phyloP scores from a whole-genome alignment of 257 asterid species.

The Ehretia macrophylla region DNA sequence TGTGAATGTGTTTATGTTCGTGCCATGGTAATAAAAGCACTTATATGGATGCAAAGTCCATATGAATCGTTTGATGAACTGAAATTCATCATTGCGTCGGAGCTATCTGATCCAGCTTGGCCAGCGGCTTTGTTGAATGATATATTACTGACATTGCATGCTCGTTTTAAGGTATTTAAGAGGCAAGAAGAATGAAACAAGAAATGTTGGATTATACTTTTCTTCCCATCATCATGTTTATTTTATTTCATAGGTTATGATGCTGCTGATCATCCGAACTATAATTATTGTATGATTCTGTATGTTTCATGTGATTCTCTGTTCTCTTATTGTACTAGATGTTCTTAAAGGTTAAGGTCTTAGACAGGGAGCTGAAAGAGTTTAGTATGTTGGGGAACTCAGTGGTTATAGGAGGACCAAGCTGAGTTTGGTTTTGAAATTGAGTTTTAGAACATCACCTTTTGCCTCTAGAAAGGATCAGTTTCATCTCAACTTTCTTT shows the following conservation, averaged over 20 bases:
- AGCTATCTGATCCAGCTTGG: conserved; percentile 96
- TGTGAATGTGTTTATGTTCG: conserved; percentile 99
- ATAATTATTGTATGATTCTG: no score
- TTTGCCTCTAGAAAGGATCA: no score
- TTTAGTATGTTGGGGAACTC: no score
- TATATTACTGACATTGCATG: conserved; percentile 87
- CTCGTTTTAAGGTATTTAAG: conserved; percentile 88
- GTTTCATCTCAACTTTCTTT: no score
- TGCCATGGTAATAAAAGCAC: conserved; percentile 94
- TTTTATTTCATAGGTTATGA: not conserved
- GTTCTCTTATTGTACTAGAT: no score
- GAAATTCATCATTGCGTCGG: conserved; percentile 92
- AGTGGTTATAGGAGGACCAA: no score
- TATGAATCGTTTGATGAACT: conserved; percentile 92
- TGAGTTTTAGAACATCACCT: no score
- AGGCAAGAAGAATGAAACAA: not conserved
- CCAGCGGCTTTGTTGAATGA: conserved; percentile 87
- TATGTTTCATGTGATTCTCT: no score
- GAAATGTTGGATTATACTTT: not conserved
- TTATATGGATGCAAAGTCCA: conserved; percentile 99
- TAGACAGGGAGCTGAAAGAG: no score
- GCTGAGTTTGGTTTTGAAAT: no score
- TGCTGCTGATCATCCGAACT: not conserved
- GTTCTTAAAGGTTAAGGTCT: no score
- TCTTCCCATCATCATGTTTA: not conserved